Conservation (phyloP, 1,139 yeast species). For the Magnusiomyces ingens region DNA sequence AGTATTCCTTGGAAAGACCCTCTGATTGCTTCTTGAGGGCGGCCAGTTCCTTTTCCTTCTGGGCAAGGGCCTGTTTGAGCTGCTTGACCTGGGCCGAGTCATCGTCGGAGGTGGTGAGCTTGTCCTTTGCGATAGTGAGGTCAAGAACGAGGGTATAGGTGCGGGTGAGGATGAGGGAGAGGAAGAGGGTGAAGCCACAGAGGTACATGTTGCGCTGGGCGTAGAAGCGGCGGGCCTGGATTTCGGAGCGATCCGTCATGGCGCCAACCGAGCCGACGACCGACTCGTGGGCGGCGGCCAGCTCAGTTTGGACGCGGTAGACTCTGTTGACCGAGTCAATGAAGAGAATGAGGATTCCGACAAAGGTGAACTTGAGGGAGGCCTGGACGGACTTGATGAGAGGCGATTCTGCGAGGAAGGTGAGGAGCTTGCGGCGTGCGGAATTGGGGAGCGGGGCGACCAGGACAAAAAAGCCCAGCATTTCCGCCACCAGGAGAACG, state of each 20-base stretch:
- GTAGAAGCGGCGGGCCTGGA: slow-evolving; percentile 85
- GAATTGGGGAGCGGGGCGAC: slow-evolving; percentile 81
- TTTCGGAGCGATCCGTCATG: slow-evolving; percentile 56
- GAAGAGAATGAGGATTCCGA: slow-evolving; percentile 77
- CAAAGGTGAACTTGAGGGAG: slow-evolving; percentile 64
- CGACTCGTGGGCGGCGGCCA: slow-evolving; percentile 7
- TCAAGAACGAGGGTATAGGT: slow-evolving; percentile 81
- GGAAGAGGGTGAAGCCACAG: slow-evolving; percentile 90
- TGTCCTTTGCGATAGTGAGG: slow-evolving; percentile 45
- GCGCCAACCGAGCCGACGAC: slow-evolving; percentile 12
- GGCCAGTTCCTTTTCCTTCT: slow-evolving; percentile 57
- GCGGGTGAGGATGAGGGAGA: slow-evolving; percentile 77
- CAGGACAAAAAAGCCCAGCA: slow-evolving; percentile 71
- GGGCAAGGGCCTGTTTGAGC: slow-evolving; percentile 50
- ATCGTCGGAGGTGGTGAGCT: slow-evolving; percentile 22
- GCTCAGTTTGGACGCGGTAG: slow-evolving; percentile 58
- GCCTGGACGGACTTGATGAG: slow-evolving; percentile 67
- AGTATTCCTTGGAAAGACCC: slow-evolving; percentile 59
- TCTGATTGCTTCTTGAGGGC: slow-evolving; percentile 67
- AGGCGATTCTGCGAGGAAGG: slow-evolving; percentile 62
- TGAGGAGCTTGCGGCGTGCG: slow-evolving; percentile 61
- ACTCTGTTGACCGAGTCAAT: slow-evolving; percentile 86
- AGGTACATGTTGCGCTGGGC: slow-evolving; percentile 96
- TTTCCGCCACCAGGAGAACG: slow-evolving; percentile 65
- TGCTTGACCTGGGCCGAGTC: slow-evolving; percentile 36